Percentiles rank a stretch among this genome's conserved stretches.
These are phyloP conservation scores for Neurospora sp. DNA, from an alignment of 495 filamentous ascomycete species.

Conservation along the genomic window DNA sequence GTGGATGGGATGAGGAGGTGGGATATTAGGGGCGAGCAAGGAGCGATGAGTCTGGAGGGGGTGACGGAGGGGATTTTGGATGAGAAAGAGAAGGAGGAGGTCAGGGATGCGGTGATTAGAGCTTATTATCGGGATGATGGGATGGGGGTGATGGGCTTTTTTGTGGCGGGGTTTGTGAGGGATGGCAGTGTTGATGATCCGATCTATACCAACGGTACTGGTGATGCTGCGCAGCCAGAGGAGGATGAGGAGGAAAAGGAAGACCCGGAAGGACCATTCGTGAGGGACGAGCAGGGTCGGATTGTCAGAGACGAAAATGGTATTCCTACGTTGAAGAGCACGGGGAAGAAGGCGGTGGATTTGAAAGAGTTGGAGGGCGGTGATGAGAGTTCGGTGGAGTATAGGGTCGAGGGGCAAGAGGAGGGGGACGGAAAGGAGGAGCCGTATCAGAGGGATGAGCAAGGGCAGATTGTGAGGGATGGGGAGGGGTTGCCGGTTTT, in stretches of 20 bases:
- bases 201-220: neutral
- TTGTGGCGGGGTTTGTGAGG: conserved; percentile 37
- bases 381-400: conserved; percentile 17
- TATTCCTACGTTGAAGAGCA: conserved; percentile 31
- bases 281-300: conserved; percentile 27
- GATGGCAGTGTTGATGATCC: conserved; percentile 3
- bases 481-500: conserved; percentile 7
- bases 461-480: conserved; percentile 22
- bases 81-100: conserved; percentile 32
- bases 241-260: conserved; percentile 4
- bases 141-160: conserved; percentile 51
- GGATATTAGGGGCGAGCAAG: conserved; percentile 54
- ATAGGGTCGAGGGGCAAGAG: conserved; percentile 2
- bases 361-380: conserved; percentile 17
- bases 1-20: conserved; percentile 60
- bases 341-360: conserved; percentile 11
- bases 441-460: conserved; percentile 16
- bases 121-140: conserved; percentile 64
- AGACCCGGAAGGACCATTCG: conserved; percentile 22
- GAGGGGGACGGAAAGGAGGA: conserved; percentile 7
- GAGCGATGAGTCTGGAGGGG: conserved; percentile 27
- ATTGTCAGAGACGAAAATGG: conserved; percentile 28
- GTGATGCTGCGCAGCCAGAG: neutral
- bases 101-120: conserved; percentile 67
- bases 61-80: conserved; percentile 51